Evolutionary conservation across 1,284 basidiomycete species (phyloP), one percentile per base, ranked within the genome.

Genomic region (Boletus coffeatus): DNA sequence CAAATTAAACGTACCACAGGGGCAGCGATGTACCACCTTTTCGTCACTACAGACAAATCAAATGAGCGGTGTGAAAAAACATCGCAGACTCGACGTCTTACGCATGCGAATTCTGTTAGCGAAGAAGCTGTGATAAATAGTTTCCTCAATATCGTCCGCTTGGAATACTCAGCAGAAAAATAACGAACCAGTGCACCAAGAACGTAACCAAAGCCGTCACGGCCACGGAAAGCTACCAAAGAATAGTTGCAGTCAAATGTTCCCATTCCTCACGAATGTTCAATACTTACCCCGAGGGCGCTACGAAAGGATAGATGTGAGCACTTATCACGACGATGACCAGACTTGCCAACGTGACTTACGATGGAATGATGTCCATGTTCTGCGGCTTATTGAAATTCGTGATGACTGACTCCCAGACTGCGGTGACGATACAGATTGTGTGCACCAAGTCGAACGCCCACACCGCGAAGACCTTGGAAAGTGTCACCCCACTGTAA

Each of bases 61-160:
- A 2, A 50, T 74, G 25, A 73, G 52, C 1, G 7, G 57, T 25
- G 34, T 18, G 25, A 2, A 4, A 1, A 21, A 48, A n/a, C 16
- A 36, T 0, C 3, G 21, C 1, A 25, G 48, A 43, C 13, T 18
- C 21, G 2, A 43, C 3, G 9, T 11, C 72, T 65, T 66, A 74
- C 72, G 60, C 71, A 70, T 72, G 25, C 74, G 68, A 43, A 74
- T 71, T 64, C 72, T 67, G 61, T 76, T 75, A 2, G 72, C 72
- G 34, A 74, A 74, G 67, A 74, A 74, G 46, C 72, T 74, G 16
- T 2, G 16, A 29, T 9, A 8, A 61, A 50, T 37, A 18, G 7
- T 6, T 10, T 1, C 9, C 7, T 65, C 18, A 58, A 10, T 6
- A 21, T 18, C n/a, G 2, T 2, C 13, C 6, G 13, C 9, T 48